Percentiles rank a stretch among this genome's conserved stretches.
These are phyloP conservation scores for Vachellia collinsii DNA, from an alignment of 306 rosid species.

Conservation along the genomic window DNA sequence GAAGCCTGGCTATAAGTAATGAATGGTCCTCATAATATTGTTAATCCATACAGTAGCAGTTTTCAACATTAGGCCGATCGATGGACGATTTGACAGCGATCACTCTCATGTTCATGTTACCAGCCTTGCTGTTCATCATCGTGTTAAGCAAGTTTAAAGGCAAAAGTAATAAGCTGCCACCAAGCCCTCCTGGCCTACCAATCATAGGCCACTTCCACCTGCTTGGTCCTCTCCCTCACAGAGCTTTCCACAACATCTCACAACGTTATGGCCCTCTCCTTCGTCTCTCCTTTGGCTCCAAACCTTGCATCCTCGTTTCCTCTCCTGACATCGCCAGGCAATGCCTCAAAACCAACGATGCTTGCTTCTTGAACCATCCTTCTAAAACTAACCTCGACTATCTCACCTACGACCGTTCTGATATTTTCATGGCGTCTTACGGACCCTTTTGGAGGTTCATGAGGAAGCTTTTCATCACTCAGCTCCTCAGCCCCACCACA, in stretches of 20 bases:
- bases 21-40: not conserved
- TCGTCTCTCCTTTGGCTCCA: slow-evolving; percentile 46
- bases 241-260: slow-evolving; percentile 42
- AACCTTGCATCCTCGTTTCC: slow-evolving; percentile 42
- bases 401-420: slow-evolving; percentile 43
- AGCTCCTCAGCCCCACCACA: slow-evolving; percentile 45
- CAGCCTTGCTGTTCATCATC: slow-evolving; percentile 11
- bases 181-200: slow-evolving; percentile 43
- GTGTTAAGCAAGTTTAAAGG: not conserved
- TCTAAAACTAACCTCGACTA: slow-evolving; percentile 31
- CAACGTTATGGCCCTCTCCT: slow-evolving; percentile 48
- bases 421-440: slow-evolving; percentile 45
- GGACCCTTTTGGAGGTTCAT: slow-evolving; percentile 61
- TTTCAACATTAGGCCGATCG: not conserved
- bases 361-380: slow-evolving; percentile 45
- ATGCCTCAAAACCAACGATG: slow-evolving; percentile 45
- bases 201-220: slow-evolving; percentile 53
- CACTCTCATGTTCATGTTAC: not conserved
- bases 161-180: slow-evolving; percentile 33
- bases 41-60: not conserved
- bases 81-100: not conserved
- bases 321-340: slow-evolving; percentile 49
- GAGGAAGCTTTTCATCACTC: slow-evolving; percentile 49
- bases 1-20: not conserved
- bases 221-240: slow-evolving; percentile 41